A percentile compares a stretch with the other conserved stretches of the same genome.
Conservation (phyloP, 2,329 filamentous ascomycete genomes). For the Nemania sp. region DNA sequence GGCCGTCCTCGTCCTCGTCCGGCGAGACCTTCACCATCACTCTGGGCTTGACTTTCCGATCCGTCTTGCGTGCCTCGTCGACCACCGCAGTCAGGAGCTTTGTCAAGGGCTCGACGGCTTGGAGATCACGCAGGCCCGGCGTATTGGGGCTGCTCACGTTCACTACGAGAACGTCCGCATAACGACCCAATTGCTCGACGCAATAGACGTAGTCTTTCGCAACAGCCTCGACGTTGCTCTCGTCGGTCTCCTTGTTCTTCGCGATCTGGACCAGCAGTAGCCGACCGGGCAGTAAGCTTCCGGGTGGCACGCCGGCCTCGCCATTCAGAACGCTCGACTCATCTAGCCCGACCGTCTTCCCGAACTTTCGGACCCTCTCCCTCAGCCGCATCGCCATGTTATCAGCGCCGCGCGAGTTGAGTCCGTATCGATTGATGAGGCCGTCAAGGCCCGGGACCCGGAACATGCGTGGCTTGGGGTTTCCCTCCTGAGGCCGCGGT, state of each 20-base stretch:
- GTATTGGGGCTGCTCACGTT: slow-evolving; percentile 98
- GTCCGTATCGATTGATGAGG: slow-evolving; percentile 92
- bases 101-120: slow-evolving; percentile 82
- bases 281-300: slow-evolving; percentile 76
- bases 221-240: slow-evolving; percentile 81
- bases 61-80: slow-evolving; percentile 69
- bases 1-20: slow-evolving; percentile 84
- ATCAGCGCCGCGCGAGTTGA: slow-evolving; percentile 91
- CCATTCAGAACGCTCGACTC: slow-evolving; percentile 79
- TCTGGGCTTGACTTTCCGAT: slow-evolving; percentile 72
- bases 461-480: slow-evolving; percentile 86
- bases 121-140: slow-evolving; percentile 83
- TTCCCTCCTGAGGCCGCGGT: slow-evolving; percentile 83
- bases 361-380: slow-evolving; percentile 77
- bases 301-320: slow-evolving; percentile 75
- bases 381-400: slow-evolving; percentile 79
- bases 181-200: slow-evolving; percentile 78
- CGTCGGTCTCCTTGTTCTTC: slow-evolving; percentile 94
- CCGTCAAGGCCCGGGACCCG: slow-evolving; percentile 81
- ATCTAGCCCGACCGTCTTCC: slow-evolving; percentile 69
- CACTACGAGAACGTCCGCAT: slow-evolving; percentile 95
- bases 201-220: slow-evolving; percentile 85
- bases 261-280: slow-evolving; percentile 90
- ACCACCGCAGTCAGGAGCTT: slow-evolving; percentile 82
- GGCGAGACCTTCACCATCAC: slow-evolving; percentile 99